Percentiles rank a stretch among this genome's conserved stretches.
phyloP scores from a whole-genome alignment of 768 basidiomycete genomes.

The Trametes meyenii region DNA sequence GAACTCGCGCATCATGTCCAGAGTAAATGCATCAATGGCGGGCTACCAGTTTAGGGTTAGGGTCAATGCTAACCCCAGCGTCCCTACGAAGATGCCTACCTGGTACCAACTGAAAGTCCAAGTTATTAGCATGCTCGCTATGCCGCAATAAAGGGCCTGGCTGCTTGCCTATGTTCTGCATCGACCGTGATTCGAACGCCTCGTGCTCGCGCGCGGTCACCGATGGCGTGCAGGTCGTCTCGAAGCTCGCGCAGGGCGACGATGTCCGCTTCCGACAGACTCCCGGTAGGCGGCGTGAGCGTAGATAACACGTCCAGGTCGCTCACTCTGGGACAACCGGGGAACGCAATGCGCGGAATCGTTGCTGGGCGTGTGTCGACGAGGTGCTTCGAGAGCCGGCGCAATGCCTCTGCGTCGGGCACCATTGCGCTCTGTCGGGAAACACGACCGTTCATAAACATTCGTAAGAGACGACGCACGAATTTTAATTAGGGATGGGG shows the following conservation, averaged over 20 bases:
- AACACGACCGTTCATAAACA: background rate
- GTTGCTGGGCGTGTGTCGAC: conserved; percentile 43
- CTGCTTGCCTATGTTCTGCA: conserved; percentile 75
- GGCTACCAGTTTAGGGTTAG: conserved; percentile 46
- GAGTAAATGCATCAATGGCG: conserved; percentile 79
- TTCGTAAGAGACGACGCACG: background rate
- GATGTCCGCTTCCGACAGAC: conserved; percentile 59
- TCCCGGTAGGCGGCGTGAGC: conserved; percentile 3
- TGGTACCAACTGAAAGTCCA: conserved; percentile 43
- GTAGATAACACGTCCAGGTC: conserved; percentile 58
- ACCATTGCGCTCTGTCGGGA: conserved; percentile 63
- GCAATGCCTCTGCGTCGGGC: conserved; percentile 61
- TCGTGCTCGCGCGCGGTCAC: conserved; percentile 58
- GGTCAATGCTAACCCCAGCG: background rate
- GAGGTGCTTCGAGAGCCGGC: conserved; percentile 63
- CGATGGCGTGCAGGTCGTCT: conserved; percentile 64
- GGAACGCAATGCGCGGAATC: conserved; percentile 55
- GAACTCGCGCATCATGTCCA: conserved; percentile 76
- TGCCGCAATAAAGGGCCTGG: background rate
- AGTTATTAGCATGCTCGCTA: background rate
- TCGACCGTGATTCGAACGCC: conserved; percentile 78
- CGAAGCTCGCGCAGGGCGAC: conserved; percentile 62
- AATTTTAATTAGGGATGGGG: background rate
- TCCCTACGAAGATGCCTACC: conserved; percentile 26
- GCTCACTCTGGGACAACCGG: conserved; percentile 61